Conservation (phyloP, 2,329 filamentous ascomycete species). For the Colletotrichum theobromicola region DNA sequence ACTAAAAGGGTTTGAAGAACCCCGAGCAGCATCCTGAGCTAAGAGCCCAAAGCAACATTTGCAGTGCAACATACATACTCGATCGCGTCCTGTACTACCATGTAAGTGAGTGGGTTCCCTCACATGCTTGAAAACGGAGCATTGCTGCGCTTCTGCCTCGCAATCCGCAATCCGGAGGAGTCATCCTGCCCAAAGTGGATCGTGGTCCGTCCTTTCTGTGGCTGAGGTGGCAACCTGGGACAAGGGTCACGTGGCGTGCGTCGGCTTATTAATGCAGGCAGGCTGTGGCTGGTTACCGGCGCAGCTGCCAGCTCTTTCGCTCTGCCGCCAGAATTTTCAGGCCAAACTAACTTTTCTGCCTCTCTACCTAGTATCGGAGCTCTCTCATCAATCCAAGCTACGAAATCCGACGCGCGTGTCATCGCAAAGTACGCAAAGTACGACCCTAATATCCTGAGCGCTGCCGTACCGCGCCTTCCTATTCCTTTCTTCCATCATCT, state of each 20-base stretch:
- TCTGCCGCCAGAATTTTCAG: constrained; percentile 18
- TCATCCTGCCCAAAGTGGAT: background rate
- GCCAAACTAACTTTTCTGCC: constrained; percentile 17
- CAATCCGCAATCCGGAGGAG: background rate
- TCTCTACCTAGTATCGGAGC: constrained; percentile 9
- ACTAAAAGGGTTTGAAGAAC: background rate
- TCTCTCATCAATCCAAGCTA: background rate
- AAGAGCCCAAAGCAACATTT: background rate
- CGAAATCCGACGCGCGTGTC: constrained; percentile 7
- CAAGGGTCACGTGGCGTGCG: background rate
- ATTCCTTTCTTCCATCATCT: background rate
- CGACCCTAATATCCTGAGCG: background rate
- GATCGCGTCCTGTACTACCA: background rate
- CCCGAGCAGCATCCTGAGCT: background rate
- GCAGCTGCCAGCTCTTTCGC: background rate
- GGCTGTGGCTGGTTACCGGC: constrained; percentile 1
- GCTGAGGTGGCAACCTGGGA: background rate
- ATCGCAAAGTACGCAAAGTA: constrained; percentile 11
- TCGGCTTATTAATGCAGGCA: background rate
- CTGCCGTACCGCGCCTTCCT: background rate
- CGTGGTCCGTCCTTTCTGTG: background rate
- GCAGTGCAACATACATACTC: background rate
- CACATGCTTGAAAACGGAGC: background rate
- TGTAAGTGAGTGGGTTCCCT: constrained; percentile 3
- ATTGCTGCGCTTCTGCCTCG: background rate